Conservation (phyloP, 2,329 filamentous ascomycete genomes). For the Epicoccum sorghinum region DNA sequence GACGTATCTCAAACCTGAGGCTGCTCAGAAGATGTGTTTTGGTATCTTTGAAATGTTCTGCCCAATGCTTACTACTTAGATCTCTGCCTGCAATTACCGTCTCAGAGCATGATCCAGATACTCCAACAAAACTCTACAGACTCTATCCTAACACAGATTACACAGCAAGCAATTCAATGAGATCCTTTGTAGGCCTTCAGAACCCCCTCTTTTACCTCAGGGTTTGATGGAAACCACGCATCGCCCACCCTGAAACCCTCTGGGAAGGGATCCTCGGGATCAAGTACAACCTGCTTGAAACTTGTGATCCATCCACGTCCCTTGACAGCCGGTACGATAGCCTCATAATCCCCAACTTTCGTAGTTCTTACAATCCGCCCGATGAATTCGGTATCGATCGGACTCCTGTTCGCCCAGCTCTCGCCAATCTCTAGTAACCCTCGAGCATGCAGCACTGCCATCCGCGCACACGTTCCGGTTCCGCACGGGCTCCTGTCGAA, state of each 20-base stretch:
- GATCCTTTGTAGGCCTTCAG: background rate
- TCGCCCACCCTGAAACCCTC: constrained; percentile 6
- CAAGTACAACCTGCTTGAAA: constrained; percentile 53
- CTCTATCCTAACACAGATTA: too few relatives aligned
- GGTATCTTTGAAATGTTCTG: too few relatives aligned
- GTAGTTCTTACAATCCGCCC: constrained; percentile 47
- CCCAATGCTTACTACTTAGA: too few relatives aligned
- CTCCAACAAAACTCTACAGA: too few relatives aligned
- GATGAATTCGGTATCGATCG: constrained; percentile 53
- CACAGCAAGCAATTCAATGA: too few relatives aligned
- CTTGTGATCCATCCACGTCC: constrained; percentile 56
- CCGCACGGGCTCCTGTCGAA: constrained; percentile 57
- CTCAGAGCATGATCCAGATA: too few relatives aligned
- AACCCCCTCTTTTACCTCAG: background rate
- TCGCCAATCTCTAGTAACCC: constrained; percentile 49
- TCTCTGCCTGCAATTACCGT: too few relatives aligned
- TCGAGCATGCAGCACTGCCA: constrained; percentile 53
- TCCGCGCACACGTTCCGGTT: constrained; percentile 53
- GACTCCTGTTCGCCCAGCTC: constrained; percentile 49
- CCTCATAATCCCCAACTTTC: constrained; percentile 26
- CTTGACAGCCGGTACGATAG: constrained; percentile 51
- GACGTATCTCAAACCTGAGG: too few relatives aligned
- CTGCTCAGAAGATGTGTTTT: too few relatives aligned
- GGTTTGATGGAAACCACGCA: constrained; percentile 1
- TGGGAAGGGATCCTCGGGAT: constrained; percentile 54